Evolutionary conservation across 371 early-diverging fungal species (phyloP), one percentile per base, ranked within the genome.

Genomic region (Conidiobolus incongruus): DNA sequence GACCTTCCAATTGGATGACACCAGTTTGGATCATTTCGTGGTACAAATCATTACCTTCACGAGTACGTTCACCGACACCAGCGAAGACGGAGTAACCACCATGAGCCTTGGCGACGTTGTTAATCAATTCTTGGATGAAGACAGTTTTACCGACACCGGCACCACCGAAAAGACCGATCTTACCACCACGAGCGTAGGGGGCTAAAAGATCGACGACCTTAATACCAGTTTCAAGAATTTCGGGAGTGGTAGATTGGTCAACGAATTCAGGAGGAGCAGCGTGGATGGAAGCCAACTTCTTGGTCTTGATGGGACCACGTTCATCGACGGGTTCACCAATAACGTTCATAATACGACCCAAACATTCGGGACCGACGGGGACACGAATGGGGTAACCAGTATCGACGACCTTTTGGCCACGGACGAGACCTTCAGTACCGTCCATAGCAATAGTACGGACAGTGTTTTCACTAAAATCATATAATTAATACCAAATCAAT

Each of bases 361-460:
- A 73, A 58, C 84, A 83, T 68, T 85, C 93, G 56, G 79, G 80
- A 50, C 94, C 94, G 53, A 85, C 91, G 33, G 94, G 94, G 47
- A 93, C 75, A 52, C 69, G 72, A 63, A 94, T 94, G 54, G 94
- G 92, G 45, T 75, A 63, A 55, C 94, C 92, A 35, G 92, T 90
- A 66, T 94, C 94, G 46, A 74, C 56, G 42, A 94, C 94, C 47
- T 74, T 66, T 68, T 92, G 95, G 44, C 95, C 95, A 70, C 95
- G 87, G 55, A 86, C 84, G 46, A 94, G 79, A 75, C 95, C 95
- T 67, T 79, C 80, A 29, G 68, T 54, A 50, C 53, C 94, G 73
- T 93, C 94, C 94, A 93, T 93, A 63, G 94, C 94, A 82, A 90
- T 91, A 55, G 90, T 89, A 61, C 95, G 86, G 54, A 94, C 95